phyloP scores from a whole-genome alignment of 331 rosid species.

The Pyracantha coccinea region DNA sequence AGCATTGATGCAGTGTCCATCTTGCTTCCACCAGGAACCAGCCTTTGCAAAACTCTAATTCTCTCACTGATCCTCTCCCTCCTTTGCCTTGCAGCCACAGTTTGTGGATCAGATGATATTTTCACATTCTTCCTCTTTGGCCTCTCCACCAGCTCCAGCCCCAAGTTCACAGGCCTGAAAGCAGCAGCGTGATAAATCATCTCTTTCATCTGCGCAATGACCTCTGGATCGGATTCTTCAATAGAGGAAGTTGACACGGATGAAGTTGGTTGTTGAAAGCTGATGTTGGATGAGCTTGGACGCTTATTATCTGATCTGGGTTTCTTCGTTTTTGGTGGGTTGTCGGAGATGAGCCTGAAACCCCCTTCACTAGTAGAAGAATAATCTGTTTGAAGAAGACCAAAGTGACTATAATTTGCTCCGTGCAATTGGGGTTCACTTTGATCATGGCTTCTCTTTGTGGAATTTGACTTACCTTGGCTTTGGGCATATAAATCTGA shows the following conservation, averaged over 20 bases:
- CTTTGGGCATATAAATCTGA: conserved; percentile 19
- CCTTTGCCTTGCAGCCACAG: conserved; percentile 78
- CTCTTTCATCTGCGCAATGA: conserved; percentile 84
- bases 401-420: conserved; percentile 20
- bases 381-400: conserved; percentile 26
- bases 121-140: conserved; percentile 70
- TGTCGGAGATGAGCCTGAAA: conserved; percentile 36
- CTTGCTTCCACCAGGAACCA: conserved; percentile 88
- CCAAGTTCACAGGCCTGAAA: conserved; percentile 65
- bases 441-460: conserved; percentile 35
- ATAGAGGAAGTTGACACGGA: conserved; percentile 30
- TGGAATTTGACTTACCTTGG: conserved; percentile 6
- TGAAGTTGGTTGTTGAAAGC: conserved; percentile 59
- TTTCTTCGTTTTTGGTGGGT: conserved; percentile 45
- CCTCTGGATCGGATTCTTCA: conserved; percentile 75
- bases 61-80: conserved; percentile 77
- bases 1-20: conserved; percentile 95
- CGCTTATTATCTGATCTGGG: conserved; percentile 27
- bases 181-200: conserved; percentile 76
- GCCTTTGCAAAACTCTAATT: conserved; percentile 70
- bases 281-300: conserved; percentile 59
- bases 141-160: conserved; percentile 44
- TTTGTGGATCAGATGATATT: conserved; percentile 68
- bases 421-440: conserved; percentile 5
- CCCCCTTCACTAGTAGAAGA: conserved; percentile 26